phyloP scores from a whole-genome alignment of 495 filamentous ascomycete species.

The Evernia prunastri region DNA sequence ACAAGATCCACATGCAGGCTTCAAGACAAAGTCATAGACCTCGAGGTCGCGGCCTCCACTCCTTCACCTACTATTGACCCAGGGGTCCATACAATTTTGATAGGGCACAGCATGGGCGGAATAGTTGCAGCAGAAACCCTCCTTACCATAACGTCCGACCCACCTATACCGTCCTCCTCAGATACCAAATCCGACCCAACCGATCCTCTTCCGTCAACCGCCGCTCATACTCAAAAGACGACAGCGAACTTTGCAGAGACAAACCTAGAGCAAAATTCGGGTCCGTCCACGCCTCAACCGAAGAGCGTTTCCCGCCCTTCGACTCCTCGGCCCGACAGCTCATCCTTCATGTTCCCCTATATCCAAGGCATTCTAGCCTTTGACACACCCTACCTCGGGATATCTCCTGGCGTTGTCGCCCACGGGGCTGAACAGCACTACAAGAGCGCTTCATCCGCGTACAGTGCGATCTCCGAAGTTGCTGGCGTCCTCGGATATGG shows the following conservation, averaged over 20 bases:
- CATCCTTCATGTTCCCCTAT: slow-evolving; percentile 54
- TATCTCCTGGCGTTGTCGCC: slow-evolving; percentile 80
- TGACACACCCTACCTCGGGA: slow-evolving; percentile 90
- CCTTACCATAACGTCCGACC: slow-evolving; percentile 60
- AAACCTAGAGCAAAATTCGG: background rate
- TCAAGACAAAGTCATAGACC: slow-evolving; percentile 83
- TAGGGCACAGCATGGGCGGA: slow-evolving; percentile 95
- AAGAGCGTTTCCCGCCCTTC: slow-evolving; percentile 11
- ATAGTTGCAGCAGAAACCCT: slow-evolving; percentile 89
- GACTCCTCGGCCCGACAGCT: slow-evolving; percentile 29
- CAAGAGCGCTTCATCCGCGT: slow-evolving; percentile 61
- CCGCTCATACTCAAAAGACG: slow-evolving; percentile 26
- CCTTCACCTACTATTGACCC: slow-evolving; percentile 85
- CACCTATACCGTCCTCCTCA: slow-evolving; percentile 44
- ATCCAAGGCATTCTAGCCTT: slow-evolving; percentile 87
- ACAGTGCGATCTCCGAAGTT: slow-evolving; percentile 60
- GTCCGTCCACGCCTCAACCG: background rate
- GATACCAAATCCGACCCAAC: slow-evolving; percentile 9
- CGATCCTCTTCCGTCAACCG: slow-evolving; percentile 19
- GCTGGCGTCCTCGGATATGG: slow-evolving; percentile 56
- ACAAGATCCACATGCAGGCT: slow-evolving; percentile 51
- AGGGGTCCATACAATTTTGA: slow-evolving; percentile 72
- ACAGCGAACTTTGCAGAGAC: slow-evolving; percentile 9
- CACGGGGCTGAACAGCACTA: slow-evolving; percentile 84
- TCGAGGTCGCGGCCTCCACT: slow-evolving; percentile 79